Conservation (phyloP, 768 basidiomycete species). For the Kondoa subrosea region DNA sequence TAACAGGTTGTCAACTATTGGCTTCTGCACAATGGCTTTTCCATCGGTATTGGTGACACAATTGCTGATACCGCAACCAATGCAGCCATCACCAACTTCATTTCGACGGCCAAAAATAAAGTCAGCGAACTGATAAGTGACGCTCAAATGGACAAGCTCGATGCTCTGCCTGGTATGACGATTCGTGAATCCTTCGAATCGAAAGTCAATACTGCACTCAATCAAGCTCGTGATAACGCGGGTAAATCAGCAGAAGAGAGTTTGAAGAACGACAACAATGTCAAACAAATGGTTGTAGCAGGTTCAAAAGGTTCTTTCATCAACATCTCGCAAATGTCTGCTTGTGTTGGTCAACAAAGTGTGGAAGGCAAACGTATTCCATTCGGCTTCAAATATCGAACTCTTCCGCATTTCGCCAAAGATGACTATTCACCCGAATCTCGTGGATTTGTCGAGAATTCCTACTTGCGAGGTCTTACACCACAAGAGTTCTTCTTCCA, state of each 20-base stretch:
- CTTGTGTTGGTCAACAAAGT: constrained; percentile 93
- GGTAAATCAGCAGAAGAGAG: constrained; percentile 94
- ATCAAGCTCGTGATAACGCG: constrained; percentile 82
- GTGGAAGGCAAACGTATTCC: constrained; percentile 97
- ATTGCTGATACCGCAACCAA: constrained; percentile 82
- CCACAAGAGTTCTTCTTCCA: constrained; percentile 99
- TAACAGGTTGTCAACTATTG: constrained; percentile 73
- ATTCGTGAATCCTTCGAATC: constrained; percentile 97
- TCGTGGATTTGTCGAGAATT: constrained; percentile 96
- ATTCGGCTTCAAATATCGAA: constrained; percentile 92
- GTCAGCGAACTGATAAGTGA: constrained; percentile 65
- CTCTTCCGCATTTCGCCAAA: constrained; percentile 91
- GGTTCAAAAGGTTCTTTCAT: constrained; percentile 81
- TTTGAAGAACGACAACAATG: constrained; percentile 97
- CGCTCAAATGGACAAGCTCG: constrained; percentile 70
- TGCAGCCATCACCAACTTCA: constrained; percentile 65
- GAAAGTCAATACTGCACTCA: constrained; percentile 72
- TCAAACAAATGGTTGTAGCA: constrained; percentile 99
- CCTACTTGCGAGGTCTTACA: constrained; percentile 84
- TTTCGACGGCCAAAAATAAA: constrained; percentile 58
- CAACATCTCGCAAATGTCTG: constrained; percentile 99
- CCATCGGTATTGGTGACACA: constrained; percentile 93
- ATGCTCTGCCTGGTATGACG: constrained; percentile 91
- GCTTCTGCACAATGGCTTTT: constrained; percentile 96
- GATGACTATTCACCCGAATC: constrained; percentile 97